Conservation (phyloP, 306 rosid genomes). For the Benincasa hispida region DNA sequence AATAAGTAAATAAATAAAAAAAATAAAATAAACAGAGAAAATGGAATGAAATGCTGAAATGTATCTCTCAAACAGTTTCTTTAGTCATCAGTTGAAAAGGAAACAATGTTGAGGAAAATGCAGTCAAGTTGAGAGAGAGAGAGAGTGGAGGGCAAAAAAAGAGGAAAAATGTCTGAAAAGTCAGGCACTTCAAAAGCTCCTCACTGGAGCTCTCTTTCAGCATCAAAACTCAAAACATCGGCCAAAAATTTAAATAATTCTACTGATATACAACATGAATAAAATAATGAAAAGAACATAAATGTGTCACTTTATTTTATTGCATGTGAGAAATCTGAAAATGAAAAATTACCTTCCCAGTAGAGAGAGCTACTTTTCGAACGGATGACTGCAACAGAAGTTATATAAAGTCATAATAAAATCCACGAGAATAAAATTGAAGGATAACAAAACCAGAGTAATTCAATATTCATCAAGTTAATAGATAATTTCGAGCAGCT, state of each 20-base stretch:
- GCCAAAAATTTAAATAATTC: background rate
- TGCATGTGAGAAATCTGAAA: constrained; percentile 9
- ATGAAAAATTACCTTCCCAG: constrained; percentile 59
- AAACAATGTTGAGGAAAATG: background rate
- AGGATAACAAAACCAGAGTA: background rate
- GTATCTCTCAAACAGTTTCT: background rate
- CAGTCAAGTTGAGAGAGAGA: background rate
- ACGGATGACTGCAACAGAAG: constrained; percentile 65
- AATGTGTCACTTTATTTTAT: background rate
- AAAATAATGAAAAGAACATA: background rate
- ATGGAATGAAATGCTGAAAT: background rate
- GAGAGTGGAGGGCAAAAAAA: background rate
- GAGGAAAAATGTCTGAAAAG: background rate
- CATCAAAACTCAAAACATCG: background rate
- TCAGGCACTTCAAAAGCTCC: background rate
- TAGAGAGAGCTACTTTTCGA: constrained; percentile 67
- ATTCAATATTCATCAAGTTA: background rate
- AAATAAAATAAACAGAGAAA: background rate
- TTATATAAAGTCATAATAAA: constrained; percentile 1
- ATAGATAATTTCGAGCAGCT: background rate
- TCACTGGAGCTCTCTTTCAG: background rate
- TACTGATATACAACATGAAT: background rate
- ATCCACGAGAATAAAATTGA: background rate
- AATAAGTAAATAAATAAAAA: background rate
- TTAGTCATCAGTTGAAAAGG: background rate